Evolutionary conservation across 352 stramenopile genomes (phyloP).

Genomic region (Pythium brassicae): DNA sequence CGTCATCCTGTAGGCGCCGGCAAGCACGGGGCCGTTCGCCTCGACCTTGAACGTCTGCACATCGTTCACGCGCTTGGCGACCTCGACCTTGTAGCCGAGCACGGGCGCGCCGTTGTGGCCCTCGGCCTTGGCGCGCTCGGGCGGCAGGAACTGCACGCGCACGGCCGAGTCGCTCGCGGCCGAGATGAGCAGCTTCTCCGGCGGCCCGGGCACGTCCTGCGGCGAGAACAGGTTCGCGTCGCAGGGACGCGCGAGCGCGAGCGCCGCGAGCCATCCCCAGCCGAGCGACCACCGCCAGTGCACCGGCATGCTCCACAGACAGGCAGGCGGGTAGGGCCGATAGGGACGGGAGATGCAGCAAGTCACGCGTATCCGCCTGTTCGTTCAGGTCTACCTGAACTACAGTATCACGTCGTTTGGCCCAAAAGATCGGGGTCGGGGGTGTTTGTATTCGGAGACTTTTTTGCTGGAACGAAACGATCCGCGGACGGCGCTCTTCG

Average conservation of each 20-base stretch:
- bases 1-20: slow-evolving; percentile 50
- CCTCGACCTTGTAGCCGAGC: slow-evolving; percentile 74
- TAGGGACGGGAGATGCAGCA: too few relatives aligned
- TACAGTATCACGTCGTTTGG: too few relatives aligned
- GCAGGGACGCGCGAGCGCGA: neutral
- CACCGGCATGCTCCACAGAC: too few relatives aligned
- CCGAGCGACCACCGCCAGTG: neutral
- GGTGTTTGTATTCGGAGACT: too few relatives aligned
- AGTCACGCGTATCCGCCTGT: too few relatives aligned
- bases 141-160: slow-evolving; percentile 58
- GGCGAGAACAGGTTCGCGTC: slow-evolving; percentile 46
- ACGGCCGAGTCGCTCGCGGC: slow-evolving; percentile 42
- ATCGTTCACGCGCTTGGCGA: slow-evolving; percentile 60
- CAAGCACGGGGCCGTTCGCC: slow-evolving; percentile 44
- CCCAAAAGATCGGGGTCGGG: too few relatives aligned
- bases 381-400: too few relatives aligned
- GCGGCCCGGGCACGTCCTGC: slow-evolving; percentile 58
- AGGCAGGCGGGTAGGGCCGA: too few relatives aligned
- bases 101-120: slow-evolving; percentile 66
- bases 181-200: slow-evolving; percentile 54
- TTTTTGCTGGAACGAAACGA: too few relatives aligned
- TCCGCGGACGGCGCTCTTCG: too few relatives aligned
- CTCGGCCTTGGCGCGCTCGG: slow-evolving; percentile 51
- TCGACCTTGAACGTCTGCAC: slow-evolving; percentile 70
- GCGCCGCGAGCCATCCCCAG: neutral